Evolutionary conservation across 495 filamentous ascomycete genomes (phyloP).

Genomic region (Copromyces sp.): DNA sequence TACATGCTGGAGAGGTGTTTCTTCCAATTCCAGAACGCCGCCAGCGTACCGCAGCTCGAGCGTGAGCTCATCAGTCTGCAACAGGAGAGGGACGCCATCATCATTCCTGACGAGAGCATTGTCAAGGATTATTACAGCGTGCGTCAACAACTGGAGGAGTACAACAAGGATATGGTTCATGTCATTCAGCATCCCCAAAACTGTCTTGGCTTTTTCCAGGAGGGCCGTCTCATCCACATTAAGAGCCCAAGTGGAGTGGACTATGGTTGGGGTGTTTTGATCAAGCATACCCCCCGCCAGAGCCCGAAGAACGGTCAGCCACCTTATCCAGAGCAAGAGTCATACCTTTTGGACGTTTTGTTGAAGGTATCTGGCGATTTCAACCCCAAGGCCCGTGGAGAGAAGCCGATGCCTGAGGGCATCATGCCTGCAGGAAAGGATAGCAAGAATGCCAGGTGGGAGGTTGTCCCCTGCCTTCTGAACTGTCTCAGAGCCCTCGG

Average conservation of each 20-base stretch:
- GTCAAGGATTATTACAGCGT: conserved; percentile 89
- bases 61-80: conserved; percentile 67
- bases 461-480: conserved; percentile 79
- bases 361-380: conserved; percentile 55
- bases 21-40: conserved; percentile 93
- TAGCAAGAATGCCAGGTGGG: conserved; percentile 45
- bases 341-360: conserved; percentile 71
- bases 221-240: conserved; percentile 75
- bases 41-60: conserved; percentile 71
- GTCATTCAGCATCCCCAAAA: conserved; percentile 88
- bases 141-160: conserved; percentile 68
- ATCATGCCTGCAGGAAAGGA: conserved; percentile 11
- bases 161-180: conserved; percentile 72
- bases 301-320: conserved; percentile 48
- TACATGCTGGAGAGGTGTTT: conserved; percentile 96
- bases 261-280: conserved; percentile 87
- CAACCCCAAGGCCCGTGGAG: conserved; percentile 17
- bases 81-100: conserved; percentile 55
- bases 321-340: conserved; percentile 58
- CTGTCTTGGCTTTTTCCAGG: conserved; percentile 65
- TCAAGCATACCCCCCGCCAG: conserved; percentile 56
- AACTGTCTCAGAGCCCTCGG: conserved; percentile 70
- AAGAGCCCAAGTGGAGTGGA: conserved; percentile 59
- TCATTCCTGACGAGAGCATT: conserved; percentile 72
- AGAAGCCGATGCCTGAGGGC: conserved; percentile 26